Evolutionary conservation across 2,329 filamentous ascomycete species (phyloP).

Genomic region (Colletotrichum sp.): DNA sequence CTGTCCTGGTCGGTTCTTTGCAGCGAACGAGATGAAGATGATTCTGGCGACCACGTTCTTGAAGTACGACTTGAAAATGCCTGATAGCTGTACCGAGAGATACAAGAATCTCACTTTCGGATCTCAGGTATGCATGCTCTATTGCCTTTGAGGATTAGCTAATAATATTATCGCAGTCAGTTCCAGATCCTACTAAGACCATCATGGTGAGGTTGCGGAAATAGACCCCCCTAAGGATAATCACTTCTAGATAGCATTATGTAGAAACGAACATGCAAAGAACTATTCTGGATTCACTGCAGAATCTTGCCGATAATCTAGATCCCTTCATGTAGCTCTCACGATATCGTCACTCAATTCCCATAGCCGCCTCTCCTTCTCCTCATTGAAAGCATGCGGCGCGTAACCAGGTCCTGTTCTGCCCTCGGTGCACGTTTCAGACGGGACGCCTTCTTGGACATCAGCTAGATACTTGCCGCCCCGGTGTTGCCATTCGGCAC

Average conservation of each 20-base stretch:
- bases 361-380: background rate
- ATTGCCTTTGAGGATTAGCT: background rate
- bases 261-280: background rate
- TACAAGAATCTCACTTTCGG: background rate
- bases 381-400: background rate
- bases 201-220: background rate
- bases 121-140: background rate
- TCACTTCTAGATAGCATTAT: background rate
- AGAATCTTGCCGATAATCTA: background rate
- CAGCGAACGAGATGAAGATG: constrained; percentile 49
- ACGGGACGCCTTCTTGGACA: background rate
- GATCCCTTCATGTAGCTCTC: background rate
- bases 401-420: background rate
- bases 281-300: background rate
- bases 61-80: constrained; percentile 40
- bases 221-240: background rate
- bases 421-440: background rate
- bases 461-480: constrained; percentile 39
- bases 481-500: constrained; percentile 39
- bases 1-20: constrained; percentile 50
- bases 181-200: background rate
- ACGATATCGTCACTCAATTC: background rate
- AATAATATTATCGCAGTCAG: background rate
- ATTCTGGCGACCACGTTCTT: constrained; percentile 44
- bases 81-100: constrained; percentile 25